Percentiles rank a stretch among this genome's conserved stretches.
These are phyloP conservation scores for Tulasnella sp. DNA, from an alignment of 768 basidiomycete genomes.

Conservation along the genomic window DNA sequence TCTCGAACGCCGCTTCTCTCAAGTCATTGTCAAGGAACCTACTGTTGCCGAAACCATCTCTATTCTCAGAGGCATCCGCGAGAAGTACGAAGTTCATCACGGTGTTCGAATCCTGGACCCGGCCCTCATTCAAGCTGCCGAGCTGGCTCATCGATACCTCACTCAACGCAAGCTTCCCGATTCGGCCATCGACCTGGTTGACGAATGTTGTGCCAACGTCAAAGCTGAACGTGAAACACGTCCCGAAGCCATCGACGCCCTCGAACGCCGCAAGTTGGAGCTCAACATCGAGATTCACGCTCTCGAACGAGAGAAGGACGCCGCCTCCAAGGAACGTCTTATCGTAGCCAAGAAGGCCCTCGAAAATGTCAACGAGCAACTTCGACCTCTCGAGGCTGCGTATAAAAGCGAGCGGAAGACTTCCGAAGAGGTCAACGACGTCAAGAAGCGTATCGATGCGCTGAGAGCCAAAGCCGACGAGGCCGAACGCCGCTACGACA, in stretches of 20 bases:
- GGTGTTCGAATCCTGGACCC: conserved; percentile 84
- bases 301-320: too few species aligned
- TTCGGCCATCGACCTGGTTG: conserved; percentile 79
- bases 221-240: conserved; percentile 90
- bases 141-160: conserved; percentile 87
- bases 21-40: conserved; percentile 90
- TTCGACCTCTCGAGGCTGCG: too few species aligned
- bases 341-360: too few species aligned
- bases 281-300: too few species aligned
- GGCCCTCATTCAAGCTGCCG: conserved; percentile 81
- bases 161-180: conserved; percentile 35
- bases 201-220: conserved; percentile 76
- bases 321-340: too few species aligned
- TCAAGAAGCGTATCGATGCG: too few species aligned
- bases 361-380: too few species aligned
- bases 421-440: too few species aligned
- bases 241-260: conserved; percentile 85
- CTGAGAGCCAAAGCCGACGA: too few species aligned
- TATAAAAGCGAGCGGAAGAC: too few species aligned
- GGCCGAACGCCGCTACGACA: too few species aligned
- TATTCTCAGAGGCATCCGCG: conserved; percentile 87
- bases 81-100: conserved; percentile 89
- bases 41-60: conserved; percentile 81
- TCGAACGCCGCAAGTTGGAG: conserved; percentile 85
- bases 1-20: conserved; percentile 84